Base-by-base conservation (phyloP, 2,329 filamentous ascomycete genomes). In the Triangularia setosa region DNA sequence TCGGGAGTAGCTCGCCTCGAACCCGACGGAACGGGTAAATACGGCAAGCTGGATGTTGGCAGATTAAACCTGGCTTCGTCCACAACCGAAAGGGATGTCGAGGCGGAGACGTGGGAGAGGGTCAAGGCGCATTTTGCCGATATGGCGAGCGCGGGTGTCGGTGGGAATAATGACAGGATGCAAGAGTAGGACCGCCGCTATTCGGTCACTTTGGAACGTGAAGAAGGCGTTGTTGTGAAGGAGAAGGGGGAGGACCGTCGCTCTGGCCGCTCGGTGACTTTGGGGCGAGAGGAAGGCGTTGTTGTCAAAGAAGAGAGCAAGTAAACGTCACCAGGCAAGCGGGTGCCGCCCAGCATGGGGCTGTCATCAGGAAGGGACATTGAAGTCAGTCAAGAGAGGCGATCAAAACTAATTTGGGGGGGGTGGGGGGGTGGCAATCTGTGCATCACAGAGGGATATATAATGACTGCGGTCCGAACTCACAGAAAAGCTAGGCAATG, bases 11-110 rank as follows among this genome's bases (percentile, higher is more conserved):
- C 77, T 12, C 79, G 80, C 9, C 69, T 86, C 68, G 78, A 86
- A 73, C 81, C 87, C 44, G 79, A 85, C 54, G 85, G 82, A 44
- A 77, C 80, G 63, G 85, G 81, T 23, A 81, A 80, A 70, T 83
- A 87, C 33, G 85, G 84, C 9, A 79, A 79, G 27, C 80, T 97
- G 61, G 93, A 97, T 73, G 89, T 96, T 14, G 93, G 93, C 30
- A 94, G 91, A 86, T 78, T 98, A 71, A 98, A 97, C 74, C 93
- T 91, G 72, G 85, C 92, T 64, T 92, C 91, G 66, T 90, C 91
- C 68, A 89, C 89, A 67, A 90, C 96, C 23, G 91, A 91, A 63
- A 86, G 88, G 71, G 90, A 92, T 68, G 95, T 94, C 83, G 92
- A 96, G 73, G 85, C 86, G 1, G 92, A 97, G 77, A 79, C 96